phyloP scores from a whole-genome alignment of 169 alveolate genomes.

The Plasmodium berghei region DNA sequence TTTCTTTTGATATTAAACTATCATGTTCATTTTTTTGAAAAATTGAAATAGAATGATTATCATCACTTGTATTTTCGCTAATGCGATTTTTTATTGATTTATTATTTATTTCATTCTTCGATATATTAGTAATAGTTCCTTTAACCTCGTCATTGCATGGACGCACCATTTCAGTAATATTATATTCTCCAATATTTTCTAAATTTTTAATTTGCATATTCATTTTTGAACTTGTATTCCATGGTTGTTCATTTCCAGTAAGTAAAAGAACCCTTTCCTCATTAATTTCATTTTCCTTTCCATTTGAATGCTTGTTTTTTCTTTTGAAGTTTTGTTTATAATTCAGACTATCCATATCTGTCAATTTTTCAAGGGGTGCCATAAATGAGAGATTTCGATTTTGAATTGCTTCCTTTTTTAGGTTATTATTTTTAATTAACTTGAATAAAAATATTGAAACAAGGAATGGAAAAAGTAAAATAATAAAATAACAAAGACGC shows the following conservation, averaged over 20 bases:
- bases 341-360: constrained; percentile 3
- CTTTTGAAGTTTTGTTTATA: constrained; percentile 7
- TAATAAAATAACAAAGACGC: constrained; percentile 64
- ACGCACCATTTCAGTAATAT: not conserved
- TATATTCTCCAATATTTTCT: constrained; percentile 5
- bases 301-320: not conserved
- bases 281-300: not conserved
- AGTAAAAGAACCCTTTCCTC: constrained; percentile 2
- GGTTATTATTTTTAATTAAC: constrained; percentile 23
- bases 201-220: not conserved
- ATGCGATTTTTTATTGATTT: not conserved
- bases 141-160: constrained; percentile 21
- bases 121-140: not conserved
- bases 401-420: constrained; percentile 3
- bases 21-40: constrained; percentile 30
- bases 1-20: constrained; percentile 18
- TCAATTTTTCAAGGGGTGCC: constrained; percentile 25
- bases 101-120: no score
- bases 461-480: constrained; percentile 28
- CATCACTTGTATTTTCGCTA: not conserved
- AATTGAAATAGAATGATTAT: constrained; percentile 11
- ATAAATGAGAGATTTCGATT: not conserved
- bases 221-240: no score
- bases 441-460: constrained; percentile 33
- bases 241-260: not conserved